Evolutionary conservation across 1,139 yeast species (phyloP).

Genomic region (Suhomyces ambrosiae): DNA sequence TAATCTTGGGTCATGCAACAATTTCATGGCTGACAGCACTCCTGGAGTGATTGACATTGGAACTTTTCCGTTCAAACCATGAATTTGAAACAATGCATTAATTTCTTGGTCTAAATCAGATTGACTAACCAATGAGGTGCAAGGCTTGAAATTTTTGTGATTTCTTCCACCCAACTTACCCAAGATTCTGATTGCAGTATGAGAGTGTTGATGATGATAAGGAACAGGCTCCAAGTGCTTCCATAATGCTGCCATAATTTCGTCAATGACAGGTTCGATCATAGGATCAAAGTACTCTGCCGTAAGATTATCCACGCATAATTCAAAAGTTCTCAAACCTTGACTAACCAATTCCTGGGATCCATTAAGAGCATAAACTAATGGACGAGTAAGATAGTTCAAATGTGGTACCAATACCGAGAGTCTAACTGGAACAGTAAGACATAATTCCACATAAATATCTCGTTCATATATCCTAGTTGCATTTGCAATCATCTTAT

Average conservation of each 20-base stretch:
- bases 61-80: constrained; percentile 63
- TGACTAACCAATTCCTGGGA: constrained; percentile 90
- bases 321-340: constrained; percentile 88
- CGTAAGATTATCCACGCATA: constrained; percentile 95
- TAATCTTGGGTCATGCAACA: constrained; percentile 67
- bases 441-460: constrained; percentile 88
- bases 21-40: constrained; percentile 67
- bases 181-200: constrained; percentile 86
- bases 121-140: constrained; percentile 59
- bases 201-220: constrained; percentile 90
- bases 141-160: constrained; percentile 78
- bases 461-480: constrained; percentile 90
- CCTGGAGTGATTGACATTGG: constrained; percentile 85
- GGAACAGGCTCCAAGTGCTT: constrained; percentile 90
- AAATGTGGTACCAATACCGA: constrained; percentile 93
- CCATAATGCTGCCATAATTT: constrained; percentile 92
- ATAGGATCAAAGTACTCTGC: constrained; percentile 97
- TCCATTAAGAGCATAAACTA: constrained; percentile 88
- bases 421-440: constrained; percentile 92
- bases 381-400: constrained; percentile 83
- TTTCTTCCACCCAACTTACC: constrained; percentile 98
- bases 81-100: constrained; percentile 66
- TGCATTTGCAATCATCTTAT: constrained; percentile 79
- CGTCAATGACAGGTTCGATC: constrained; percentile 92
- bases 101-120: constrained; percentile 68